Percentiles rank a stretch among this genome's conserved stretches.
phyloP scores from a whole-genome alignment of 495 filamentous ascomycete species.

The Penicillium taxi region DNA sequence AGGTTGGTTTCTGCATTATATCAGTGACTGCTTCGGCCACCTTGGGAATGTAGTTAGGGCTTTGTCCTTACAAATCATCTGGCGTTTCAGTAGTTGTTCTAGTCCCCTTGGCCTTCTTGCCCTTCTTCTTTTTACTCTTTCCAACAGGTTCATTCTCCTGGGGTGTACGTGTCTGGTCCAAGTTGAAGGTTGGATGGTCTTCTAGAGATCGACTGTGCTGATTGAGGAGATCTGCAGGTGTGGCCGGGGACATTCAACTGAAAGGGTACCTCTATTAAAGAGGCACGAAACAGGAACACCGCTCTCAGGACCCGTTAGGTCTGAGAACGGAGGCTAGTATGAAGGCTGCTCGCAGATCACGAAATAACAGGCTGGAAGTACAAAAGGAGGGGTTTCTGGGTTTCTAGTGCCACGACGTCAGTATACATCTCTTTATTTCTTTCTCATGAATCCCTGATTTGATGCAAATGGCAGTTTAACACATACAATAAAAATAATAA shows the following conservation, averaged over 20 bases:
- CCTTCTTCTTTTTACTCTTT: conserved; percentile 43
- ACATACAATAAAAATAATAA: too few species aligned
- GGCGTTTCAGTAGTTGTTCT: conserved; percentile 30
- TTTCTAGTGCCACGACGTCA: background rate
- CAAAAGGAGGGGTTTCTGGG: conserved; percentile 1
- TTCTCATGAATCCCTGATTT: background rate
- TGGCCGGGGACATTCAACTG: conserved; percentile 43
- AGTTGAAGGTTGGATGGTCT: conserved; percentile 27
- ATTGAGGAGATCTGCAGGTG: conserved; percentile 39
- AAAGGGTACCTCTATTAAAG: conserved; percentile 23
- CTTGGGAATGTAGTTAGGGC: too few species aligned
- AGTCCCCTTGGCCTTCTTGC: conserved; percentile 32
- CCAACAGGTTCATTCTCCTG: conserved; percentile 37
- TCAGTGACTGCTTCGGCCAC: too few species aligned
- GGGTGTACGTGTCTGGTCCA: conserved; percentile 18
- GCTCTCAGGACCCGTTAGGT: conserved; percentile 32
- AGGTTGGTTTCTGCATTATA: conserved; percentile 22
- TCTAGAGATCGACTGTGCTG: conserved; percentile 35
- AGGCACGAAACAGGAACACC: conserved; percentile 12
- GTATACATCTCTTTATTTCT: background rate
- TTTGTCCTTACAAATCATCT: conserved; percentile 44
- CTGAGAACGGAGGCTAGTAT: conserved; percentile 31
- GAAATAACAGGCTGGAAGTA: conserved; percentile 8
- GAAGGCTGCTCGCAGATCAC: conserved; percentile 3
- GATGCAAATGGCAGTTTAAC: too few species aligned